phyloP scores from a whole-genome alignment of 2,329 filamentous ascomycete species.

The Akanthomyces dipterigenus region DNA sequence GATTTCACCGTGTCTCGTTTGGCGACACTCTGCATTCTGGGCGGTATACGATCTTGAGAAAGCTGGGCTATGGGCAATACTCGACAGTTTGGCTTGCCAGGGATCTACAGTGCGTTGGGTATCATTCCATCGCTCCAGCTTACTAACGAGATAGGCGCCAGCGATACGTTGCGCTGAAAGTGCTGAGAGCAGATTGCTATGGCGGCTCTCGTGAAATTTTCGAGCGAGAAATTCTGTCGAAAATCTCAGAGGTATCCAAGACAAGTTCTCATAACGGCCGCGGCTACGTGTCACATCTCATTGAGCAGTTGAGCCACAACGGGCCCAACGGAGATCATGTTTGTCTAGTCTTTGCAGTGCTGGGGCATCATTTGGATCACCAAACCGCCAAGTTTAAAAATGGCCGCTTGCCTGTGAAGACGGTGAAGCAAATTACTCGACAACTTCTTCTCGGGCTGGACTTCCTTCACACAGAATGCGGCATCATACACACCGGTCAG shows the following conservation, averaged over 20 bases:
- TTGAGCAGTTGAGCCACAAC: conserved; percentile 21
- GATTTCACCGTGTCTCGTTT: no score
- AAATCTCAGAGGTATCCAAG: conserved; percentile 11
- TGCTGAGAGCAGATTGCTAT: conserved; percentile 19
- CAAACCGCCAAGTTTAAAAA: not conserved
- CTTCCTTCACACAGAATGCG: conserved; percentile 4
- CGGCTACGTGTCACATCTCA: conserved; percentile 13
- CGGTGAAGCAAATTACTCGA: not conserved
- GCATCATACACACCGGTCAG: not conserved
- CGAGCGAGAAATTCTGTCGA: conserved; percentile 16
- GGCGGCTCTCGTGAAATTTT: conserved; percentile 12
- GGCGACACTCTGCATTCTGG: conserved; percentile 27
- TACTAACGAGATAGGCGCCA: not conserved
- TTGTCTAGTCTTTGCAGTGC: conserved; percentile 14
- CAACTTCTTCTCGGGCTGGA: not conserved
- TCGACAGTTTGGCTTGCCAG: conserved; percentile 20
- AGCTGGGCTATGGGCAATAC: conserved; percentile 19
- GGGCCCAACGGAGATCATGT: conserved; percentile 26
- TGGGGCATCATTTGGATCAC: not conserved
- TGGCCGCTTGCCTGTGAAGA: not conserved
- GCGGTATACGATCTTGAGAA: conserved; percentile 18
- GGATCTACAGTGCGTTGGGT: conserved; percentile 7
- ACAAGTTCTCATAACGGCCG: not conserved
- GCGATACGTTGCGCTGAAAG: conserved; percentile 22
- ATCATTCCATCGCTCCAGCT: not conserved